A percentile compares a stretch with the other conserved stretches of the same genome.
Conservation (phyloP, 2,329 filamentous ascomycete species). For the Diaporthe citri region DNA sequence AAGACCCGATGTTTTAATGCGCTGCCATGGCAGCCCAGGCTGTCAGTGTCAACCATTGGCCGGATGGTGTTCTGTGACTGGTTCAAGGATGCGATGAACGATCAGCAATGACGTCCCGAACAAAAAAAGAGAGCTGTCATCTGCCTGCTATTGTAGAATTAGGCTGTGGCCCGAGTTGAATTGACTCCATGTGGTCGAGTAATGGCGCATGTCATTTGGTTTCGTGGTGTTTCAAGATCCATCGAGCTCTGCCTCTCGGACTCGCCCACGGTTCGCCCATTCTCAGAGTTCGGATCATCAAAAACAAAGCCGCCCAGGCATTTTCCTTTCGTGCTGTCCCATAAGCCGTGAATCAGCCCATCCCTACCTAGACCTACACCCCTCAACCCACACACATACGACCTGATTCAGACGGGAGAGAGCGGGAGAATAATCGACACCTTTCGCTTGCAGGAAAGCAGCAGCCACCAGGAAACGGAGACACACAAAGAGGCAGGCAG, state of each 20-base stretch:
- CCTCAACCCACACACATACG: not conserved
- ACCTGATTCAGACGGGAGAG: not conserved
- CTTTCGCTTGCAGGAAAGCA: not conserved
- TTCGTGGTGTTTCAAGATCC: conserved; percentile 25
- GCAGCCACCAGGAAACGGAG: not conserved
- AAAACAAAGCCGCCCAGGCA: conserved; percentile 1
- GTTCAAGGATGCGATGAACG: not conserved
- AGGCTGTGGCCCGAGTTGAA: not conserved
- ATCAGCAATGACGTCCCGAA: conserved; percentile 24
- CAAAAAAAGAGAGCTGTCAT: not conserved
- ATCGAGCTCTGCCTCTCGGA: not conserved
- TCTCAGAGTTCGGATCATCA: conserved; percentile 10
- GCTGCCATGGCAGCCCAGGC: conserved; percentile 6
- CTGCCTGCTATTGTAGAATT: not conserved
- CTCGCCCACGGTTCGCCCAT: not conserved
- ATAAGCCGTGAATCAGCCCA: not conserved
- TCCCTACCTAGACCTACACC: not conserved
- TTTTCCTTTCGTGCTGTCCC: not conserved
- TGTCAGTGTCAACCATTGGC: conserved; percentile 18
- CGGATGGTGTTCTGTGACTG: not conserved
- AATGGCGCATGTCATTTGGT: conserved; percentile 10
- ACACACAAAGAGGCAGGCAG: not conserved
- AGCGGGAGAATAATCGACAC: not conserved
- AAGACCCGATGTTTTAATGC: conserved; percentile 24
- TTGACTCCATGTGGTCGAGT: conserved; percentile 1